Evolutionary conservation across 768 basidiomycete genomes (phyloP), one percentile per base, ranked within the genome.

Genomic region (Dioszegia hungarica): DNA sequence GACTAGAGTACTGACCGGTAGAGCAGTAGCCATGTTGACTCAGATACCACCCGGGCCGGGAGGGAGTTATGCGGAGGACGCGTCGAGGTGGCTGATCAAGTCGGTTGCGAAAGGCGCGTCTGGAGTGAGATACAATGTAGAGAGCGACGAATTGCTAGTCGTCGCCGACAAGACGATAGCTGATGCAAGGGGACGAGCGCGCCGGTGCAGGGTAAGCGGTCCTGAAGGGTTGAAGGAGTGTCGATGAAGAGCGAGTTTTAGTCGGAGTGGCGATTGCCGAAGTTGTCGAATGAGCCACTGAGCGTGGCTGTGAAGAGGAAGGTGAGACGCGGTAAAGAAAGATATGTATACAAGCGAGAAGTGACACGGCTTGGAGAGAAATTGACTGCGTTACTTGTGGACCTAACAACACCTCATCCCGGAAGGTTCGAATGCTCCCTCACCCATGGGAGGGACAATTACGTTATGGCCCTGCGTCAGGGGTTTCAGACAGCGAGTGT

Each of bases 1-100:
- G 48, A 50, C 20, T 29, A n/a, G 28, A 27, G 28, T 24, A 54
- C 52, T 54, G 40, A 54, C 52, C 52, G 52, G 52, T 54, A 43
- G 17, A 22, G 29, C 27, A 27, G 27, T 43, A 19, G 52, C 40
- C 52, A 54, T 54, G 28, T 31, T 29, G 37, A 24, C 38, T 19
- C 10, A n/a, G 6, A 38, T 29, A 22, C 24, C 11, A n/a, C 40
- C 28, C 38, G 24, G n/a, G 10, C 11, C 41, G 20, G 11, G 10
- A 11, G 24, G 24, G 10, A 20, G 19, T 25, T 14, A 31, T 14
- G 28, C 25, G 28, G 5, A 8, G 43, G 19, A 24, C 43, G 43
- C 43, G 43, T 44, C 25, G 14, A 24, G 9, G 22, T 29, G 47
- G 34, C 29, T 33, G 47, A 29, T 48, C 12, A 29, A 48, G 9